A percentile compares a stretch with the other conserved stretches of the same genome.
phyloP scores from a whole-genome alignment of 2,329 filamentous ascomycete species.

The Corinectria fuckeliana region DNA sequence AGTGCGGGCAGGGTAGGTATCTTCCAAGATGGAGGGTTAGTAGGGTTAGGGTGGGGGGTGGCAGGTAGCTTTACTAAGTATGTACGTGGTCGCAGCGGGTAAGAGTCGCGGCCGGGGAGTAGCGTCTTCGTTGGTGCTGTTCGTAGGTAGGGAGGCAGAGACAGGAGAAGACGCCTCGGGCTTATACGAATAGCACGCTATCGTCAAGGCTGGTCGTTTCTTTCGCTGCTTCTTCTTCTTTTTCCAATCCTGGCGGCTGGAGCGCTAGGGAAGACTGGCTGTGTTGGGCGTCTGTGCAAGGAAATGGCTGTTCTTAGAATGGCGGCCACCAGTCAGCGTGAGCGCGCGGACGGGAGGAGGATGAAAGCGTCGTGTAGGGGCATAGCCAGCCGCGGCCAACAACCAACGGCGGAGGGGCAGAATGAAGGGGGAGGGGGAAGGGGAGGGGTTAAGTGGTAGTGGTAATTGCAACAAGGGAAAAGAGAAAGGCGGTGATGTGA shows the following conservation, averaged over 20 bases:
- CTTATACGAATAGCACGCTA: not conserved
- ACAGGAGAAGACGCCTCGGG: not conserved
- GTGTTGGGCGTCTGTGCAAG: slow-evolving; percentile 32
- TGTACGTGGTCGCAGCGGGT: not conserved
- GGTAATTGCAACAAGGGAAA: not conserved
- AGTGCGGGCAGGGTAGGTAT: not conserved
- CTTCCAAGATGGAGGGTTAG: slow-evolving; percentile 9
- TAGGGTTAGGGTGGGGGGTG: slow-evolving; percentile 12
- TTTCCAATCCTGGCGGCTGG: slow-evolving; percentile 2
- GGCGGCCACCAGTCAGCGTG: slow-evolving; percentile 38
- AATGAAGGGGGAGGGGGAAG: not conserved
- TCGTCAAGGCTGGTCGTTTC: slow-evolving; percentile 4
- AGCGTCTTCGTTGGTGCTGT: not conserved
- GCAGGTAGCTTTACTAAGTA: slow-evolving; percentile 10
- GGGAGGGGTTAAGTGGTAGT: slow-evolving; percentile 10
- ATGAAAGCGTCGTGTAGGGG: slow-evolving; percentile 28
- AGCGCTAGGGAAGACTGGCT: slow-evolving; percentile 27
- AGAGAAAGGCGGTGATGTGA: slow-evolving; percentile 6
- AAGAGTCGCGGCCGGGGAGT: slow-evolving; percentile 1
- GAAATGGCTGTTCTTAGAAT: slow-evolving; percentile 39
- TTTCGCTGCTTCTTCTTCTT: too few relatives aligned
- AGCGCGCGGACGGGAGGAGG: slow-evolving; percentile 22
- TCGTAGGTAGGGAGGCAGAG: slow-evolving; percentile 1
- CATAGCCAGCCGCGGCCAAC: slow-evolving; percentile 25
- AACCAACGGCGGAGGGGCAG: slow-evolving; percentile 7